A percentile compares a stretch with the other conserved stretches of the same genome.
Evolutionary conservation across 2,329 filamentous ascomycete genomes (phyloP).

Genomic region (Talaromyces piceae): DNA sequence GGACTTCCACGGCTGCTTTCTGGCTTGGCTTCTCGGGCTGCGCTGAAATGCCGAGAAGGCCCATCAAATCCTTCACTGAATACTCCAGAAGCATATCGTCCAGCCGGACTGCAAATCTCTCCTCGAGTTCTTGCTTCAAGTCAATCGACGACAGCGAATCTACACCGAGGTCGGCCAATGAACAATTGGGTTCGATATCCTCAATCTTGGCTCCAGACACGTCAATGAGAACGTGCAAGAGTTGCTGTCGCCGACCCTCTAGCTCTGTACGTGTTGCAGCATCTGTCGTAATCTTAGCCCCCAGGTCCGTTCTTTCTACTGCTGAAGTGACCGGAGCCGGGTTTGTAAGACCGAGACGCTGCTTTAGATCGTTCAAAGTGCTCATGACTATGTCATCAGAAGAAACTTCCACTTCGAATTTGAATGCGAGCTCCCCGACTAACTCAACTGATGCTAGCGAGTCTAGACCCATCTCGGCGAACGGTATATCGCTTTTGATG

Average conservation of each 20-base stretch:
- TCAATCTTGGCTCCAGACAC: background rate
- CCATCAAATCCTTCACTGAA: too few relatives aligned
- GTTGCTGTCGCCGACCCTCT: background rate
- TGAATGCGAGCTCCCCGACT: background rate
- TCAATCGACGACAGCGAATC: conserved; percentile 1
- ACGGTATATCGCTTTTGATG: background rate
- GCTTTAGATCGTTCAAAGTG: background rate
- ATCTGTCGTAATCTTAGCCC: background rate
- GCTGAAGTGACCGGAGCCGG: background rate
- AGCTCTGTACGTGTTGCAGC: too few relatives aligned
- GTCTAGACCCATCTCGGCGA: background rate
- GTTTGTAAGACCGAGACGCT: background rate
- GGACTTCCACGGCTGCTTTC: too few relatives aligned
- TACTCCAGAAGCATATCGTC: too few relatives aligned
- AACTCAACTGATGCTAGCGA: background rate
- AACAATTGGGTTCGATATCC: background rate
- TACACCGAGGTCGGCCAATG: background rate
- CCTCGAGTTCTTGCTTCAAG: background rate
- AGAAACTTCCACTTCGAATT: background rate
- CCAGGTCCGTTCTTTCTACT: background rate
- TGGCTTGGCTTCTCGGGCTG: too few relatives aligned
- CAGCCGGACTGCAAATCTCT: background rate
- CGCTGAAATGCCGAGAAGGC: too few relatives aligned
- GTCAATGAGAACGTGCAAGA: background rate
- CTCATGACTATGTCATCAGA: background rate